Conservation (phyloP, 768 basidiomycete species). For the Xerocomus brunneocitrinus region DNA sequence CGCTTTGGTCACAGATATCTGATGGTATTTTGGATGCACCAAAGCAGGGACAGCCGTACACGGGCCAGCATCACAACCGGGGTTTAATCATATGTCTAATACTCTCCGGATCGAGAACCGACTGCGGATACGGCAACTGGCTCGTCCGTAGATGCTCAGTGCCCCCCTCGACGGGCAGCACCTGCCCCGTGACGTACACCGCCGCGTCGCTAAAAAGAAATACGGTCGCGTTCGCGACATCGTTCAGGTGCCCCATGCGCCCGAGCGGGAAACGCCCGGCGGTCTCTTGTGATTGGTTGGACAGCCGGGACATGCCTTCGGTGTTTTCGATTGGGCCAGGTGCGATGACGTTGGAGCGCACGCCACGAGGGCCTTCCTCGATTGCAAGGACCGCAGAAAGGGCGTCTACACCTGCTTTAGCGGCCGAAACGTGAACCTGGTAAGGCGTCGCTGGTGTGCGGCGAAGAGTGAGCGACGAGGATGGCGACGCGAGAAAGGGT, state of each 20-base stretch:
- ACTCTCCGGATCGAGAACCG: conserved; percentile 56
- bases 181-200: conserved; percentile 68
- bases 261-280: conserved; percentile 34
- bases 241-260: conserved; percentile 53
- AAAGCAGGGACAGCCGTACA: not conserved
- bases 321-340: conserved; percentile 82
- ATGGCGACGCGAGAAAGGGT: not conserved
- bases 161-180: conserved; percentile 70
- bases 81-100: conserved; percentile 50
- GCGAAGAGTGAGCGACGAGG: not conserved
- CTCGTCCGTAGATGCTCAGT: conserved; percentile 46
- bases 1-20: too few relatives aligned
- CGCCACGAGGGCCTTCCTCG: conserved; percentile 93
- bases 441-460: conserved; percentile 59
- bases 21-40: too few relatives aligned
- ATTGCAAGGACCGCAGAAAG: conserved; percentile 81
- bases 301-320: conserved; percentile 65
- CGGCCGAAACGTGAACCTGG: conserved; percentile 91
- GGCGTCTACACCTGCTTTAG: conserved; percentile 93
- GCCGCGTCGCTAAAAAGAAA: conserved; percentile 85
- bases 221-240: conserved; percentile 66
- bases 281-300: conserved; percentile 5
- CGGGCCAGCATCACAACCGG: conserved; percentile 19
- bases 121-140: conserved; percentile 57
- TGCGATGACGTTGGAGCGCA: conserved; percentile 83